Base-by-base conservation (phyloP, 2,329 filamentous ascomycete genomes). In the Beauveria medogensis region DNA sequence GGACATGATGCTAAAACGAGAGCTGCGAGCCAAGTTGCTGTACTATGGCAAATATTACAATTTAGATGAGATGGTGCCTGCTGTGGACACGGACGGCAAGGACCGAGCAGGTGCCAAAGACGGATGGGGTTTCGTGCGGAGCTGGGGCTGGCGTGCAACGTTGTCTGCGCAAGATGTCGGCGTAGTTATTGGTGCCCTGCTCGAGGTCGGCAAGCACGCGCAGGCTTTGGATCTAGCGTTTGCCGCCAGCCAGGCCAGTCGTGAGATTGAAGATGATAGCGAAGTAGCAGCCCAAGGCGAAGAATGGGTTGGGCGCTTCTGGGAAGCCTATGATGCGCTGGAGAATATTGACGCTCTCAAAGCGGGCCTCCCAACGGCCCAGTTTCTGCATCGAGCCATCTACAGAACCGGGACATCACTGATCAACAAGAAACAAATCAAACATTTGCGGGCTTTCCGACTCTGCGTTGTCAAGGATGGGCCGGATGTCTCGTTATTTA, bases 121-220 rank as follows among this genome's bases (percentile, higher is more conserved):
- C 72, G 92, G 92, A 12, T 97, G 93, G 93, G 93, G 94, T 0
- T 99, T 97, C 70, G 93, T 97, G 20, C 84, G 92, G 62, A 96
- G 91, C 71, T 99, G 94, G 94, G 94, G 94, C 12, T 99, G 92
- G 92, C 89, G 92, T 71, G 93, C 92, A 1, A 97, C 93, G 55
- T 80, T 97, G 28, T 95, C 90, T 64, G 94, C 94, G 6, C 90
- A 93, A 54, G 94, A 99, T 71, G 91, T 97, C 0, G 91, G 91
- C n/a, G 90, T 96, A 18, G 87, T 97, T 34, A 83, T 97, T 22
- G 92, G 92, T 57, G 92, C 93, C 18, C 88, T 99, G 53, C 83
- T 99, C 1, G 94, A 99, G 76, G 92, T 97, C 30, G 93, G 94
- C 30, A 90, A 82, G 69, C 78, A 79, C 58, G 73, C 71, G 20